phyloP scores from a whole-genome alignment of 768 basidiomycete species.

The Mycena filopes region DNA sequence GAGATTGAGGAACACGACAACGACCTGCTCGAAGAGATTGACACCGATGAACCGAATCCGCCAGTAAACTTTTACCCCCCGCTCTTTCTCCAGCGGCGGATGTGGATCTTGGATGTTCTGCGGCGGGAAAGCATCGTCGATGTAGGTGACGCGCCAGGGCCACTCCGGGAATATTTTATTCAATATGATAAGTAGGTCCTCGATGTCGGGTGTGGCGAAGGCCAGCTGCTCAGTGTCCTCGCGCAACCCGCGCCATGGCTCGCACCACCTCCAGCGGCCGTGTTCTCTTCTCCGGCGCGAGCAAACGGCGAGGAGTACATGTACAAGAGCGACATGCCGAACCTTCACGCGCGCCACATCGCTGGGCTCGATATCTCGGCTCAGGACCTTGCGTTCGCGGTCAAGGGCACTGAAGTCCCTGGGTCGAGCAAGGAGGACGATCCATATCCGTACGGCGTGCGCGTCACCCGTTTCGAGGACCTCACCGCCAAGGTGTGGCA shows the following conservation, averaged over 20 bases:
- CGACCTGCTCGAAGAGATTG: conserved; percentile 28
- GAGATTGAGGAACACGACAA: conserved; percentile 31
- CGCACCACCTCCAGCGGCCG: conserved; percentile 48
- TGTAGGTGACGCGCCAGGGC: conserved; percentile 50
- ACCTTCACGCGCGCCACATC: conserved; percentile 67
- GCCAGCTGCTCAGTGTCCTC: conserved; percentile 74
- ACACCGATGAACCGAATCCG: conserved; percentile 46
- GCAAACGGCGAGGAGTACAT: conserved; percentile 22
- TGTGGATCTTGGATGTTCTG: conserved; percentile 76
- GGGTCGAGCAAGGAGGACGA: conserved; percentile 37
- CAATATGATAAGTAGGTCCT: conserved; percentile 60
- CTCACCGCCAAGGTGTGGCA: conserved; percentile 76
- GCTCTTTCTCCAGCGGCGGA: conserved; percentile 71
- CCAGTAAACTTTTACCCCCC: conserved; percentile 76
- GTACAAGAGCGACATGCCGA: conserved; percentile 60
- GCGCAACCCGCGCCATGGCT: conserved; percentile 83
- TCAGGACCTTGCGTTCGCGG: conserved; percentile 64
- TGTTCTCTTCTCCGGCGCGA: conserved; percentile 45
- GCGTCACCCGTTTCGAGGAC: conserved; percentile 71
- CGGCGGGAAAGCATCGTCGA: conserved; percentile 65
- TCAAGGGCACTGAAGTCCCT: conserved; percentile 57
- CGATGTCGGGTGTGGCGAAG: conserved; percentile 89
- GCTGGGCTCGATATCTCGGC: conserved; percentile 75
- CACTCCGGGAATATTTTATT: conserved; percentile 19
- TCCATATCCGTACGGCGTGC: conserved; percentile 40